Evolutionary conservation across 306 rosid genomes (phyloP), one percentile per base, ranked within the genome.

Genomic region (Senna siamea): DNA sequence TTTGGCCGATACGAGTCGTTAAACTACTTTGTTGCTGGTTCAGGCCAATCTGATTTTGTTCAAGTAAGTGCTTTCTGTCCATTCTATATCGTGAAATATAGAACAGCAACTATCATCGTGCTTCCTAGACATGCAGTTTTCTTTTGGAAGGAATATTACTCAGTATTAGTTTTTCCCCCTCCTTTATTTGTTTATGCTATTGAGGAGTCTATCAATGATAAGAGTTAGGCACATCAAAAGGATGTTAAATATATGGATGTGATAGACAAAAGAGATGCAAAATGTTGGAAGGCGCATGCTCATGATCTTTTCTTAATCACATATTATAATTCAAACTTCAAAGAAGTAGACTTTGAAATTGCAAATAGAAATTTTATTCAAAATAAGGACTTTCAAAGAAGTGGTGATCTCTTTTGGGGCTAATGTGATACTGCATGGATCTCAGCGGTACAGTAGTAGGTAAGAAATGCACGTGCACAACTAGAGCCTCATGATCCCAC

Each of bases 1-100:
- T 94, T 88, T 68, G 97, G 97, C 52, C 93, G 95, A 61, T 94
- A 84, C 77, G 95, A 89, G 73, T 79, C 43, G 68, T 80, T 72
- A 76, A 87, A 86, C 85, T 77, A 88, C 84, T 92, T 94, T 59
- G 88, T 88, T 76, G 72, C 96, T 80, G 90, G 92, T 82, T 87
- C 88, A n/a, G 92, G 87, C 71, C 81, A 84, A 59, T 83, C 72
- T 32, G 83, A 89, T 82, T 94, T 82, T 80, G 86, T 92, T 63
- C 99, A 94, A 84, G 97, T 94, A 84, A 88, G 97, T 60, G 59
- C 50, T 46, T 59, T 58, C 70, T 64, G 32, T 55, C 55, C 71
- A 37, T 57, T 51, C 62, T 62, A 41, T 57, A 30, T 69, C 48
- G 5, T 20, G 17, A 23, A 6, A 53, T 28, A 23, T 34, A 37